Conservation (phyloP, 495 filamentous ascomycete species). For the Patellaria atrata region DNA sequence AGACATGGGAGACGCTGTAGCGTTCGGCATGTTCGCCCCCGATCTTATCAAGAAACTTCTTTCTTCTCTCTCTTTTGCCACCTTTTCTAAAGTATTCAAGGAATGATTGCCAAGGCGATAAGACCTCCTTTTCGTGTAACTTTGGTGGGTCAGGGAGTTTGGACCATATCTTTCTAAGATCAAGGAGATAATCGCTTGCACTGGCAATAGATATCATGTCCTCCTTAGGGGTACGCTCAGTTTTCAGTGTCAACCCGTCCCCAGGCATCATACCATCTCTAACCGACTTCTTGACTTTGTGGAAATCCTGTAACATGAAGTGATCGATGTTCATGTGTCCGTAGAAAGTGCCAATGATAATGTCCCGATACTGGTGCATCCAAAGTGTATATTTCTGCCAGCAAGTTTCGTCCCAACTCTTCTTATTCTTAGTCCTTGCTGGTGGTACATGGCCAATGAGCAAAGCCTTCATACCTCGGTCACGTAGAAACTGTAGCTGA, state of each 20-base stretch:
- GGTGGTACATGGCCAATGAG: constrained; percentile 90
- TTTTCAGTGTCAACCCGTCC: constrained; percentile 25
- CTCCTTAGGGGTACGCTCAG: constrained; percentile 29
- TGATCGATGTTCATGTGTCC: constrained; percentile 99
- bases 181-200: constrained; percentile 62
- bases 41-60: constrained; percentile 45
- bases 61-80: constrained; percentile 12
- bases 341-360: constrained; percentile 63
- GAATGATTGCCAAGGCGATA: constrained; percentile 9
- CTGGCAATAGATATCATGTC: constrained; percentile 41
- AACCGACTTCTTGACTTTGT: constrained; percentile 49
- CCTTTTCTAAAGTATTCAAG: constrained; percentile 18
- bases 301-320: constrained; percentile 81
- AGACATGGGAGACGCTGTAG: constrained; percentile 64
- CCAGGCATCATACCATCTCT: constrained; percentile 31
- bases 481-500: constrained; percentile 69
- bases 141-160: constrained; percentile 47
- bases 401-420: constrained; percentile 82
- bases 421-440: constrained; percentile 67
- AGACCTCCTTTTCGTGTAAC: constrained; percentile 19
- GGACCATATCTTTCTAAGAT: constrained; percentile 64
- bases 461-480: constrained; percentile 85
- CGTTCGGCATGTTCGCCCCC: constrained; percentile 73
- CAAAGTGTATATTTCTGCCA: constrained; percentile 97
- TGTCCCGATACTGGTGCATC: constrained; percentile 78